Base-by-base conservation (phyloP, 352 stramenopile species). In the Plasmopara muralis region DNA sequence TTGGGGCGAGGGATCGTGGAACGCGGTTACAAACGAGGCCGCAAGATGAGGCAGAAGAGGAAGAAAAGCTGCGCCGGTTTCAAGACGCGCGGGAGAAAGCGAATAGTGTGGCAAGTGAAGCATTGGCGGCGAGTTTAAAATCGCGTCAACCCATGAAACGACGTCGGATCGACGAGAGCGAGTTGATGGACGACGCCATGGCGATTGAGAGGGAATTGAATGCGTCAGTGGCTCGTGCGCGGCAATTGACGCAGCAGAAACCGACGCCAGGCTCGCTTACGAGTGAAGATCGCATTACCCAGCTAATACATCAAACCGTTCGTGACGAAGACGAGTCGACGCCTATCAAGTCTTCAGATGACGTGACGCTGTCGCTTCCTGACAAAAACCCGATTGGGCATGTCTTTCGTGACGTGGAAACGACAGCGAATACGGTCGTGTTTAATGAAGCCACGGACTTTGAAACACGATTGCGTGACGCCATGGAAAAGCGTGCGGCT, bases 361-460 rank as follows among this genome's bases (percentile, higher is more conserved):
- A 25, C 20, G 20, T 25, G 20, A 25, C 20, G 20, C 20, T 25
- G 20, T 25, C 20, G 20, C 20, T 25, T 25, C 20, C 20, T 25
- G 20, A 1, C 20, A 25, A 25, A 3, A 25, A 1, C 3, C 3
- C 20, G 20, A 78, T 78, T 64, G 76, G 67, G 9, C 66, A 82
- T 0, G 68, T 77, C 0, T 70, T 72, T 37, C 55, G 70, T 2
- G 50, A 70, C 0, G 15, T 55, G 16, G 53, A 55, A 13, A 34
- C 46, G 0, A 66, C 55, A 28, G 53, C 45, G 13, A 85, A 90
- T 39, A 57, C 61, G 0, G 78, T 91, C 2, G 80, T 93, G 28
- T 92, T 91, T 44, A 90, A 87, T 42, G 73, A 95, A n/a, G 77
- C 81, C 39, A 91, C 79, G 1, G 81, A 92, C 60, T 93, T 93